A percentile compares a stretch with the other conserved stretches of the same genome.
Conservation (phyloP, 78 protist species). For the Chrysochromulina tobinii region DNA sequence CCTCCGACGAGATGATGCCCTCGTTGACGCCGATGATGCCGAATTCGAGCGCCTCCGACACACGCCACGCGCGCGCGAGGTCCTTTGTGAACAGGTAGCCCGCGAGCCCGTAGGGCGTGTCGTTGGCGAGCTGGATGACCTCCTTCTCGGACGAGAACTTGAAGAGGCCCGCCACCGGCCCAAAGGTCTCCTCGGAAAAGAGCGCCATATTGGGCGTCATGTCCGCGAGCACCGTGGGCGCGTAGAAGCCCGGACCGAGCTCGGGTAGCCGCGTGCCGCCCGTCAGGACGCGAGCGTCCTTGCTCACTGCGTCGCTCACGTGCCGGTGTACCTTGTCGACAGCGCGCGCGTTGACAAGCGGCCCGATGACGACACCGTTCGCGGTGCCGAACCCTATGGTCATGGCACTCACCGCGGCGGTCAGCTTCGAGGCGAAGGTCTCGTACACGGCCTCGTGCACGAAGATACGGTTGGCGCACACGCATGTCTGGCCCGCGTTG, state of each 20-base stretch:
- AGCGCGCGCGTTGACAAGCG: conserved; percentile 49
- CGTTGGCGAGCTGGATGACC: conserved; percentile 46
- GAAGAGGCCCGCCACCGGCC: conserved; percentile 48
- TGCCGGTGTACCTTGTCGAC: conserved; percentile 29
- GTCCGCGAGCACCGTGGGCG: conserved; percentile 48
- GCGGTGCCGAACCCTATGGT: conserved; percentile 26
- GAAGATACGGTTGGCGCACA: conserved; percentile 50
- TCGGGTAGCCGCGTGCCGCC: not conserved
- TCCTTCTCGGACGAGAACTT: conserved; percentile 1
- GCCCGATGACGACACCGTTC: conserved; percentile 46
- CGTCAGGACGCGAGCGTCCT: conserved; percentile 18
- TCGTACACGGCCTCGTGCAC: conserved; percentile 30
- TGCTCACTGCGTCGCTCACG: conserved; percentile 27
- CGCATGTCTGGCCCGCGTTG: conserved; percentile 60
- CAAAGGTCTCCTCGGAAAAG: conserved; percentile 46
- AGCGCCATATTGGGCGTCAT: not conserved
- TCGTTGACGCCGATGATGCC: conserved; percentile 67
- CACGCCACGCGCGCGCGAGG: conserved; percentile 40
- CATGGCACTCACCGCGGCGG: not conserved
- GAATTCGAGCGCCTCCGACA: conserved; percentile 47
- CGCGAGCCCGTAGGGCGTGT: conserved; percentile 45
- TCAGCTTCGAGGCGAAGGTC: not conserved
- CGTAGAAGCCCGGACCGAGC: not conserved
- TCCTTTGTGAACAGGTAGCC: conserved; percentile 44
- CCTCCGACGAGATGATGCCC: conserved; percentile 50